Evolutionary conservation across 495 filamentous ascomycete genomes (phyloP), one percentile per base, ranked within the genome.

Genomic region (Bryoglossum gracile): DNA sequence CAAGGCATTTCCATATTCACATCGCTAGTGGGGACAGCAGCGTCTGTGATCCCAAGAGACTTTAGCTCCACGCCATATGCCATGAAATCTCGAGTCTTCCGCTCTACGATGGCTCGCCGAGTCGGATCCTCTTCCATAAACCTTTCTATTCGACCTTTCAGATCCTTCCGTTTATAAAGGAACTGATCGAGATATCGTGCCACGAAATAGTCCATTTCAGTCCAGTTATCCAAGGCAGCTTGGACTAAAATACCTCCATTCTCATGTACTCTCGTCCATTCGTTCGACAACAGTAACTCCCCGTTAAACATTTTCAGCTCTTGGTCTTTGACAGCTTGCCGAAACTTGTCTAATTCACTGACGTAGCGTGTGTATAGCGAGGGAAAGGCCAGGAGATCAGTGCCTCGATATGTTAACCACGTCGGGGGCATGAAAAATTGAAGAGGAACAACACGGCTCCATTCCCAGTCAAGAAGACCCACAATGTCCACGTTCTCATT

Each of bases 21-120:
- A n/a, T n/a, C n/a, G n/a, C n/a, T n/a, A n/a, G n/a, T n/a, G n/a
- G n/a, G n/a, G n/a, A n/a, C n/a, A n/a, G n/a, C n/a, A n/a, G n/a
- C n/a, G n/a, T n/a, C n/a, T n/a, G n/a, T n/a, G n/a, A n/a, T n/a
- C n/a, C n/a, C n/a, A n/a, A n/a, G n/a, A n/a, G n/a, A n/a, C 62
- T 24, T 32, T 70, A 61, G 46, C 70, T 69, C 36, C 71, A 75
- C 39, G 6, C 19, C 6, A 14, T 42, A 42, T 24, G 39, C 4
- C 18, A 24, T 24, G 4, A 14, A 19, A 42, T 42, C 39, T 3
- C 14, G 16, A 19, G 24, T 19, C 14, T 42, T 42, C 21, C 21
- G 14, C 21, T 14, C 8, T 19, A 42, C 19, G 8, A 42, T n/a
- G n/a, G n/a, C n/a, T n/a, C n/a, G n/a, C n/a, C n/a, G 39, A 21